Evolutionary conservation across 163 green algal species (phyloP), one percentile per base, ranked within the genome.

Genomic region (Prototheca wickerhamii): DNA sequence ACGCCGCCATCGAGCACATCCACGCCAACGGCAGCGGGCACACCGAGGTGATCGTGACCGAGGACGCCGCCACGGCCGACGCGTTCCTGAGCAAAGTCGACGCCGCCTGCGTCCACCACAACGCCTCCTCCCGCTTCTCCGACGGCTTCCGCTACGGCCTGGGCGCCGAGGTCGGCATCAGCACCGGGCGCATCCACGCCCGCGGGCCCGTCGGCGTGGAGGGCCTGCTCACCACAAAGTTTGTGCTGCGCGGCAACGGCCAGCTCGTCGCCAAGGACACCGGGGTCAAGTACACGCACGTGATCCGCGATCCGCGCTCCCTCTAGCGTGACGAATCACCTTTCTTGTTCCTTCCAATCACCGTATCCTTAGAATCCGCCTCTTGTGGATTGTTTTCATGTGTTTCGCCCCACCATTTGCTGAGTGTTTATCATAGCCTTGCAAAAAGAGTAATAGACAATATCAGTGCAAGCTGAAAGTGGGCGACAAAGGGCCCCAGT

Each of bases 151-250:
- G 84, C 30, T 95, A 91, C 82, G 87, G 85, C 0, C 78, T 95
- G 26, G 87, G 86, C 18, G 86, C 86, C 0, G 86, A 94, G 79
- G 75, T 99, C 49, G 93, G 93, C 70, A 97, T 99, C 79, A 91
- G 78, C 74, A 99, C 93, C 8, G 86, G 79, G 53, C 79, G 93
- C 52, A 97, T 99, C 74, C 93, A 99, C 70, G 93, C 93, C 2
- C 81, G 93, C 29, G 93, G 93, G 20, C 93, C 93, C 3, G 93
- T 98, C 20, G 93, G 93, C 20, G 93, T 99, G 40, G 93, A 99
- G 76, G 93, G 93, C 1, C 79, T 99, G 71, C 82, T 99, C 21
- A 98, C 92, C 17, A 96, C 84, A 31, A 87, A 91, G 65, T 98
- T 82, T 79, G 64, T 97, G 49, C 72, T 97, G 69, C 76, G 87